Base-by-base conservation (phyloP, 257 asterid species). In the Osmanthus fragrans region DNA sequence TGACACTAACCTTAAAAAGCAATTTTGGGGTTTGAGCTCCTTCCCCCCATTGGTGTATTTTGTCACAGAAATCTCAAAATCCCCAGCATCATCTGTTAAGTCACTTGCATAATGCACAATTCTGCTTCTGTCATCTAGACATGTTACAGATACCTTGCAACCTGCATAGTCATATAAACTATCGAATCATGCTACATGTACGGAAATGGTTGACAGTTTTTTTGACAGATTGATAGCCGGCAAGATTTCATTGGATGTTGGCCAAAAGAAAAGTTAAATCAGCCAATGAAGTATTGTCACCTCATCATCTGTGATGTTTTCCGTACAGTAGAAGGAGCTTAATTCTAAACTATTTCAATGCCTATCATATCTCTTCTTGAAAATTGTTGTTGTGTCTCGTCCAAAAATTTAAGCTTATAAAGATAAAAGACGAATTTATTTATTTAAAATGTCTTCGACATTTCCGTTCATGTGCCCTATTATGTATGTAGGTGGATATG, bases 81-180 rank as follows among this genome's bases (percentile, higher is more conserved):
- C 71, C 4, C 98, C 97, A 1, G 79, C 88, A 0, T 78, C 89
- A 49, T 92, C 97, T 0, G 98, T 94, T 0, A 86, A 72, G 84
- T 92, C 96, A 63, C 97, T 92, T 21, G 89, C 96, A 68, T 88
- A 92, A 5, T 94, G 91, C 1, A 89, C 82, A 32, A 88, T 94
- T 63, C 94, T 85, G 75, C 73, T 88, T 83, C 98, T 80, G 0
- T 87, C 88, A 63, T 94, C 98, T 69, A 86, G 34, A 73, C 98
- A 94, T 18, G 92, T 92, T 0, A 91, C 84, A 0, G 98, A 94
- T 19, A 94, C 97, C 74, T 81, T 84, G 82, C 92, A 54, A 73
- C 98, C 97, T 92, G 88, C 79, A 76, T 29, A 3, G 34, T 1
- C 65, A 19, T 39, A 19, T 58, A 68, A 29, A 58, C 29, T 30